These are phyloP conservation scores for Nemania serpens DNA, from an alignment of 2,329 filamentous ascomycete species.

Conservation along the genomic window DNA sequence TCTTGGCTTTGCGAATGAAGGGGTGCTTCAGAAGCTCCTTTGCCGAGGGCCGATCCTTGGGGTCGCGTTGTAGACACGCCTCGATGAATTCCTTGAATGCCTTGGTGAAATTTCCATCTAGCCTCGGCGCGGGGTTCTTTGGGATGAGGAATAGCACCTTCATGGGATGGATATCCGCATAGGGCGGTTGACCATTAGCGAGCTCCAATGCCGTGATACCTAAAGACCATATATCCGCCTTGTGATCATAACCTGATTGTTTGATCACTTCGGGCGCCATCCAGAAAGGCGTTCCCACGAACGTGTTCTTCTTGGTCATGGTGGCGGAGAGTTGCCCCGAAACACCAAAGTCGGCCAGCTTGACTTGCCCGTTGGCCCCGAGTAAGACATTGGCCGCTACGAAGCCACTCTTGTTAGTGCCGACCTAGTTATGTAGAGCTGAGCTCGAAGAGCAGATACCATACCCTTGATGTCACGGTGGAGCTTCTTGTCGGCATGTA, in stretches of 20 bases:
- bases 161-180: constrained; percentile 97
- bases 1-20: constrained; percentile 89
- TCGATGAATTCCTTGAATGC: constrained; percentile 85
- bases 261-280: constrained; percentile 99
- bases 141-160: constrained; percentile 96
- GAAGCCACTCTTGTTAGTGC: constrained; percentile 27
- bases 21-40: constrained; percentile 86
- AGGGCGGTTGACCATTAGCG: constrained; percentile 89
- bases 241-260: constrained; percentile 96
- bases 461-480: constrained; percentile 94
- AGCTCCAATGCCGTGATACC: constrained; percentile 93
- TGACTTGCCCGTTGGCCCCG: constrained; percentile 89
- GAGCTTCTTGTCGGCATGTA: constrained; percentile 94
- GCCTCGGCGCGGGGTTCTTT: constrained; percentile 83
- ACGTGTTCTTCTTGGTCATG: constrained; percentile 99
- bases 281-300: constrained; percentile 98
- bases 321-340: constrained; percentile 95
- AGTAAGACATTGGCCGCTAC: constrained; percentile 91
- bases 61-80: constrained; percentile 84
- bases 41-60: constrained; percentile 83
- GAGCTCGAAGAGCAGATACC: not conserved
- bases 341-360: constrained; percentile 95
- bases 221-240: constrained; percentile 96
- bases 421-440: not conserved
- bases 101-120: constrained; percentile 82